Evolutionary conservation across 2,329 filamentous ascomycete species (phyloP).

Genomic region (Alternaria gaisen): DNA sequence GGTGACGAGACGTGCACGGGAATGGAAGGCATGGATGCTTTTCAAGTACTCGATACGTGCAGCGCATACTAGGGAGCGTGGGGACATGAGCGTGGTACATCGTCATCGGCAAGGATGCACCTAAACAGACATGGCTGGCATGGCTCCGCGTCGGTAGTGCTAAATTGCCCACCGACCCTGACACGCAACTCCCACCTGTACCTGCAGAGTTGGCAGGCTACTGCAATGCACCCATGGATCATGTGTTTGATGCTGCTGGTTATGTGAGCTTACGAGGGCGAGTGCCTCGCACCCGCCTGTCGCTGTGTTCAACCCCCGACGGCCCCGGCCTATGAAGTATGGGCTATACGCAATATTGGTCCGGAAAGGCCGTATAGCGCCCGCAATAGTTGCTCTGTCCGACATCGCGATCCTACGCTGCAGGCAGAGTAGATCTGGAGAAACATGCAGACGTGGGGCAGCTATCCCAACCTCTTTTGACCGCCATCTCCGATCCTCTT

Average conservation of each 20-base stretch:
- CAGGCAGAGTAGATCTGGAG: constrained; percentile 10
- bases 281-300: background rate
- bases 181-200: constrained; percentile 11
- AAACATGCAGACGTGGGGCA: constrained; percentile 23
- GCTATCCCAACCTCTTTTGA: constrained; percentile 13
- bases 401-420: constrained; percentile 11
- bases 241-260: background rate
- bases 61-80: constrained; percentile 16
- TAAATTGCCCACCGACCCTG: constrained; percentile 4
- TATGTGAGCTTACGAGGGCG: background rate
- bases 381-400: background rate
- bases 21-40: background rate
- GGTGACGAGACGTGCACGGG: background rate
- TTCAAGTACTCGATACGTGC: constrained; percentile 7
- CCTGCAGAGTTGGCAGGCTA: constrained; percentile 23
- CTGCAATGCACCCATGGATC: constrained; percentile 12
- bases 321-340: background rate
- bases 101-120: constrained; percentile 26
- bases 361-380: background rate
- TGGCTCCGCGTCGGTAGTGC: constrained; percentile 13
- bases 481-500: constrained; percentile 12
- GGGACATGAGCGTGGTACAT: constrained; percentile 20
- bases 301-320: background rate
- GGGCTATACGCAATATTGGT: background rate
- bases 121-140: constrained; percentile 26